Evolutionary conservation across 805 yeast species (phyloP), one percentile per base, ranked within the genome.

Genomic region (Saturnispora gosingensis): DNA sequence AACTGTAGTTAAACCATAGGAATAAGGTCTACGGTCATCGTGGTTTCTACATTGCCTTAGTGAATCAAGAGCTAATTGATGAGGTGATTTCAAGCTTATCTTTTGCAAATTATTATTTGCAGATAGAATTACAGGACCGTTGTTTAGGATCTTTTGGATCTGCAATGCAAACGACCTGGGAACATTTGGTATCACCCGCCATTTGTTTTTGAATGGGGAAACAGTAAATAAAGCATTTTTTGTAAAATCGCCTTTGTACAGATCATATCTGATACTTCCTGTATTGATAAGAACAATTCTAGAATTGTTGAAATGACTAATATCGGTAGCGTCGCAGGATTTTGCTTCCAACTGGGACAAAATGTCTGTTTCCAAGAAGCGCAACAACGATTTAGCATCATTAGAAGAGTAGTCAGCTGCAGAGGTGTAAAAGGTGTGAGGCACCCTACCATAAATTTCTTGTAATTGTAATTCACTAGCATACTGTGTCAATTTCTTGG

Each of bases 211-310:
- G 67, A 88, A 90, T 0, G 98, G 97, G 0, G 95, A 82, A 0
- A 91, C 86, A 43, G 85, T 86, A 62, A 74, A 91, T 58, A 85
- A 85, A 0, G 91, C 74, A 64, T 89, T 95, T 43, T 70, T 69
- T 0, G 96, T 89, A 63, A 83, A 90, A 1, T 84, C 82, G 0
- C 97, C 98, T 62, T 82, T 78, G 68, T 84, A 85, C 45, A 90
- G 67, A 66, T 90, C 97, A 62, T 87, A 91, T 50, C 97, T 76
- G 3, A 90, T 77, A 4, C 96, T 83, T 1, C 97, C 97, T 0
- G 96, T 85, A 64, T 91, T 91, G 54, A 87, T 78, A 44, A 86
- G 68, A 25, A 88, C 76, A 28, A 82, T 70, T 50, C 88, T 70
- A 1, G 69, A 61, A 48, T 70, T 68, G 15, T 49, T 16, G 20